These are phyloP conservation scores for Thelephora terrestris DNA, from an alignment of 1,284 basidiomycete genomes.

Conservation along the genomic window DNA sequence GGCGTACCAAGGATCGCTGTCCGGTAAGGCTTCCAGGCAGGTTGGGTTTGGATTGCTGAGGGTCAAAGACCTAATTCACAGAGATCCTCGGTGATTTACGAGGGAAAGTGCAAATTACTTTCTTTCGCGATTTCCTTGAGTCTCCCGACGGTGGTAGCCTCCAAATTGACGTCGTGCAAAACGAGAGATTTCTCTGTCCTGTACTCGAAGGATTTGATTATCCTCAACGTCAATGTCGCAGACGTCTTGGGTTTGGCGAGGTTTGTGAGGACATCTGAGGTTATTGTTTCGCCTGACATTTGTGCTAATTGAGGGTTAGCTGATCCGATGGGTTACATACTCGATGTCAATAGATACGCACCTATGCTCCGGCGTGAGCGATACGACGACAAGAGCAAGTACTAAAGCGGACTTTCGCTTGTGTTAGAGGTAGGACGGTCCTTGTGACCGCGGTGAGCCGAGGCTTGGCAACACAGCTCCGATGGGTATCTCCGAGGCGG, in stretches of 20 bases:
- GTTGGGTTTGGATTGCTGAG: slow-evolving; percentile 58
- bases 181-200: slow-evolving; percentile 87
- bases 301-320: too few relatives aligned
- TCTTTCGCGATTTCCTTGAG: slow-evolving; percentile 64
- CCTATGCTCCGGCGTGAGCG: too few relatives aligned
- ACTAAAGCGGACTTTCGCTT: too few relatives aligned
- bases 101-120: slow-evolving; percentile 32
- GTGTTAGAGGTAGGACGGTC: too few relatives aligned
- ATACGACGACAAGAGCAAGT: too few relatives aligned
- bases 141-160: slow-evolving; percentile 62
- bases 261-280: slow-evolving; percentile 55
- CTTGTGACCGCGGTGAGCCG: too few relatives aligned
- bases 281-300: slow-evolving; percentile 26
- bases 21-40: slow-evolving; percentile 83
- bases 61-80: neutral
- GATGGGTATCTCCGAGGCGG: too few relatives aligned
- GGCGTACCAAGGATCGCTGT: slow-evolving; percentile 54
- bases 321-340: too few relatives aligned
- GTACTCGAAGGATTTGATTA: slow-evolving; percentile 94
- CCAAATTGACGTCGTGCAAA: slow-evolving; percentile 74
- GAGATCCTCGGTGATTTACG: slow-evolving; percentile 1
- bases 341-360: too few relatives aligned
- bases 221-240: slow-evolving; percentile 80
- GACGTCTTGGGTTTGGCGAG: slow-evolving; percentile 55
- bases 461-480: too few relatives aligned